phyloP scores from a whole-genome alignment of 2,329 filamentous ascomycete genomes.

The Pyrenophora teres region DNA sequence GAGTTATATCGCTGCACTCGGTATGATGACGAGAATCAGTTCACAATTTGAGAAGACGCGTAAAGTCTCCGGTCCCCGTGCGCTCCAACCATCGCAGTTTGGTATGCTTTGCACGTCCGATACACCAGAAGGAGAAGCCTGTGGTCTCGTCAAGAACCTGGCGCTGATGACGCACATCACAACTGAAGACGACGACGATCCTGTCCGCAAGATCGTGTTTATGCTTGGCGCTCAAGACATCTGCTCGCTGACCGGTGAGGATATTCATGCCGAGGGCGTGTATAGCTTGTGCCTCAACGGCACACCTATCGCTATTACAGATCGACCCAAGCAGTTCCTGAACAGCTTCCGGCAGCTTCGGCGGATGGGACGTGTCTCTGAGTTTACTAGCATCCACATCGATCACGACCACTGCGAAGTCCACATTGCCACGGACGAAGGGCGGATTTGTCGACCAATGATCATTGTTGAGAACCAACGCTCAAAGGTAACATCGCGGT shows the following conservation, averaged over 20 bases:
- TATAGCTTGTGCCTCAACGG: conserved; percentile 96
- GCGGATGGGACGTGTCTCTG: conserved; percentile 87
- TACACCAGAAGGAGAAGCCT: conserved; percentile 97
- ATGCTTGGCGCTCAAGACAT: conserved; percentile 84
- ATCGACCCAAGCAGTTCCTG: conserved; percentile 84
- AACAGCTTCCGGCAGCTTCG: conserved; percentile 83
- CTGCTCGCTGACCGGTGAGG: conserved; percentile 76
- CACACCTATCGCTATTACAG: conserved; percentile 86
- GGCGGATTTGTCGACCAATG: conserved; percentile 91
- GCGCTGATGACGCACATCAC: conserved; percentile 99
- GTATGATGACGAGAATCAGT: conserved; percentile 99
- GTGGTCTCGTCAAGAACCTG: conserved; percentile 96
- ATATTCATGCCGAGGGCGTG: conserved; percentile 81
- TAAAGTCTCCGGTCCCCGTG: conserved; percentile 94
- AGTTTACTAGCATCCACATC: conserved; percentile 95
- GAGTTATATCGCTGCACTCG: conserved; percentile 94
- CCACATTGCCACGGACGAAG: conserved; percentile 95
- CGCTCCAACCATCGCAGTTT: conserved; percentile 95
- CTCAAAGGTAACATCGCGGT: conserved; percentile 76
- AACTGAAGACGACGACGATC: conserved; percentile 90
- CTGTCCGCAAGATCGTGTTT: conserved; percentile 84
- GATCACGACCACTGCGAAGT: conserved; percentile 91
- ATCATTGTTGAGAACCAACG: conserved; percentile 91
- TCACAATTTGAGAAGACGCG: conserved; percentile 99
- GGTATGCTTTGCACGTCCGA: conserved; percentile 98